Evolutionary conservation across 2,329 filamentous ascomycete species (phyloP), one percentile per base, ranked within the genome.

Genomic region (Neocatenulostroma microsporum): DNA sequence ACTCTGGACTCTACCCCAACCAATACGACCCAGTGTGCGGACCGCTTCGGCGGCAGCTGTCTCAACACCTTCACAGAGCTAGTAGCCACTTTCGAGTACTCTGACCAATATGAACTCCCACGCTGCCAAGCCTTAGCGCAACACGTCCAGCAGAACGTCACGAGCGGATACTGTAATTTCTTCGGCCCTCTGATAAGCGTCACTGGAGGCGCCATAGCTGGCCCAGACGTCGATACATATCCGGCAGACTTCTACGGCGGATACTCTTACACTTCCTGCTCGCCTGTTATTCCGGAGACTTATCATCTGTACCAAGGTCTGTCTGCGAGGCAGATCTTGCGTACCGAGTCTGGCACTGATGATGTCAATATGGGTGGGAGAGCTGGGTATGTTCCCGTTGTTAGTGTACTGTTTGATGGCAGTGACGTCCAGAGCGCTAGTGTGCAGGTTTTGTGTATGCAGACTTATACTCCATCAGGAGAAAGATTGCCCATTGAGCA

Each of bases 331-430:
- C n/a, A n/a, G n/a, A n/a, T n/a, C n/a, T n/a, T n/a, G n/a, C n/a
- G n/a, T n/a, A n/a, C n/a, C n/a, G n/a, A n/a, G n/a, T n/a, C 27
- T 14, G 27, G 13, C 8, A 29, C 27, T 8, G 27, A 29, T 7
- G 27, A 29, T 29, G 27, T 14, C 7, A 29, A 29, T 14, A 29
- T 29, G 27, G 27, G 27, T 29, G 27, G 27, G 8, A 9, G 27
- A 14, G 27, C 27, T 11, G 27, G 27, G 8, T 29, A 29, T 29
- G 15, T 7, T 14, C 27, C 27, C 13, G 27, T 29, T 14, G 27
- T 29, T 14, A 29, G 27, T 29, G 27, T 29, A 14, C 27, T 29
- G 9, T 29, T 9, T 14, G 27, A 29, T 9, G 27, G 13, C 13
- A 14, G 15, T 9, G 13, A 29, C 13, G 13, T 12, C 13, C 8